Conservation (phyloP, 768 basidiomycete species). For the Pluteus cervinus region DNA sequence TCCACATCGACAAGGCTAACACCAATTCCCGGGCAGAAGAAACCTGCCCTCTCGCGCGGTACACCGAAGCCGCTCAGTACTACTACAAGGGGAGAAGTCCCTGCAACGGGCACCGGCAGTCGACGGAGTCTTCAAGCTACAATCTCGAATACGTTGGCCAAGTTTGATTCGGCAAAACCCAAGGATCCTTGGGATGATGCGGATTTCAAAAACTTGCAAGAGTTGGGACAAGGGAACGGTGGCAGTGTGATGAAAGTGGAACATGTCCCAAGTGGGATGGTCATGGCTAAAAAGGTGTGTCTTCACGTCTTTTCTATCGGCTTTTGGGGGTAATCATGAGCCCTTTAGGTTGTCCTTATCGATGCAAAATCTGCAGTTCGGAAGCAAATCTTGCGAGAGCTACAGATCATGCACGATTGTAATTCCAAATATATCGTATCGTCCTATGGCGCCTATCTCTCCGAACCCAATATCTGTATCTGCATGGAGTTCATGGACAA, state of each 20-base stretch:
- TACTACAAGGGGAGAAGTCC: conserved; percentile 39
- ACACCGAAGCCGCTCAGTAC: conserved; percentile 35
- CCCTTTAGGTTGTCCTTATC: conserved; percentile 80
- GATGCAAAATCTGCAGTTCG: conserved; percentile 94
- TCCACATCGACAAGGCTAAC: background rate
- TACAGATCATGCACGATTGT: conserved; percentile 99
- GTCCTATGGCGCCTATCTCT: conserved; percentile 94
- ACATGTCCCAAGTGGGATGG: conserved; percentile 82
- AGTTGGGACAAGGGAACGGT: conserved; percentile 94
- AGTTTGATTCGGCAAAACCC: too few relatives aligned
- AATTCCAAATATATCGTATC: conserved; percentile 90
- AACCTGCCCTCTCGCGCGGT: conserved; percentile 39
- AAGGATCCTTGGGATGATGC: conserved; percentile 82
- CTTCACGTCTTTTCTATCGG: background rate
- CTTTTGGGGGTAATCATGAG: conserved; percentile 1
- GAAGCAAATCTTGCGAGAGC: conserved; percentile 95
- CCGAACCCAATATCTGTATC: conserved; percentile 97
- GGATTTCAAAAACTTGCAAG: conserved; percentile 84
- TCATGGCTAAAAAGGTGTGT: conserved; percentile 97
- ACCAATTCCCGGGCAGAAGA: conserved; percentile 13
- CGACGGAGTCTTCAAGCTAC: conserved; percentile 48
- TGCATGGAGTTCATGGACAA: conserved; percentile 98
- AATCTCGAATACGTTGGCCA: conserved; percentile 82
- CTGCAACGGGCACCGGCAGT: conserved; percentile 40
- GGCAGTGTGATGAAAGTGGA: conserved; percentile 97